Evolutionary conservation across 2,329 filamentous ascomycete species (phyloP).

Genomic region (Rhinocladiella similis): DNA sequence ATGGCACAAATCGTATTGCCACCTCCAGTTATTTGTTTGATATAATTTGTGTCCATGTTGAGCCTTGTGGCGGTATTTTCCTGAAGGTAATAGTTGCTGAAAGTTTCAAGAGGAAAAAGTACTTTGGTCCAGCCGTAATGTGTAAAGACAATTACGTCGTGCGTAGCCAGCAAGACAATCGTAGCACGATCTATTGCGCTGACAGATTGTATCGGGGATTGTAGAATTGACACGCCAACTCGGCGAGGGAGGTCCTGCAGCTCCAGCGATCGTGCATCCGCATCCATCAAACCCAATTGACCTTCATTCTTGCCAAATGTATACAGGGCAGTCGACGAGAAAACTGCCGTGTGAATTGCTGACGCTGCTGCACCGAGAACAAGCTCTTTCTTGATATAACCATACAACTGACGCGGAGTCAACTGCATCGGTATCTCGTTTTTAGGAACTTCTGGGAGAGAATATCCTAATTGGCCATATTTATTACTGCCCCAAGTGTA

Average conservation of each 20-base stretch:
- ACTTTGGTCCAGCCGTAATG: conserved; percentile 95
- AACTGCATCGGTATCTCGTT: conserved; percentile 84
- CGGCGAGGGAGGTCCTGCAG: conserved; percentile 79
- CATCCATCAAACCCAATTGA: conserved; percentile 90
- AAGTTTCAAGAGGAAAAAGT: conserved; percentile 74
- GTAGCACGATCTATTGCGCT: conserved; percentile 91
- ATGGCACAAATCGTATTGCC: conserved; percentile 91
- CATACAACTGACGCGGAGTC: conserved; percentile 84
- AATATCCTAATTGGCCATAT: conserved; percentile 82
- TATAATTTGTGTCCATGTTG: conserved; percentile 64
- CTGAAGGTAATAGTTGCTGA: conserved; percentile 66
- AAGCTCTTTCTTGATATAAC: conserved; percentile 80
- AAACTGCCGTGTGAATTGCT: conserved; percentile 84
- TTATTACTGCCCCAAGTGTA: conserved; percentile 94
- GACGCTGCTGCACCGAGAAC: conserved; percentile 85
- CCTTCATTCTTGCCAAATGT: conserved; percentile 96
- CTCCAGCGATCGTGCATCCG: conserved; percentile 87
- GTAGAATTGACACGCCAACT: conserved; percentile 82
- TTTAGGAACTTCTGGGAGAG: conserved; percentile 59
- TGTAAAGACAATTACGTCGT: conserved; percentile 89
- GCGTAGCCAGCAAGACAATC: conserved; percentile 78
- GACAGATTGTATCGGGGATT: conserved; percentile 70
- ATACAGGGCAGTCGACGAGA: conserved; percentile 77
- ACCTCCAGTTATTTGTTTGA: conserved; percentile 76
- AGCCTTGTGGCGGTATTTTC: conserved; percentile 66